A percentile compares a stretch with the other conserved stretches of the same genome.
Conservation (phyloP, 2,329 filamentous ascomycete genomes). For the Diaporthe sp. region DNA sequence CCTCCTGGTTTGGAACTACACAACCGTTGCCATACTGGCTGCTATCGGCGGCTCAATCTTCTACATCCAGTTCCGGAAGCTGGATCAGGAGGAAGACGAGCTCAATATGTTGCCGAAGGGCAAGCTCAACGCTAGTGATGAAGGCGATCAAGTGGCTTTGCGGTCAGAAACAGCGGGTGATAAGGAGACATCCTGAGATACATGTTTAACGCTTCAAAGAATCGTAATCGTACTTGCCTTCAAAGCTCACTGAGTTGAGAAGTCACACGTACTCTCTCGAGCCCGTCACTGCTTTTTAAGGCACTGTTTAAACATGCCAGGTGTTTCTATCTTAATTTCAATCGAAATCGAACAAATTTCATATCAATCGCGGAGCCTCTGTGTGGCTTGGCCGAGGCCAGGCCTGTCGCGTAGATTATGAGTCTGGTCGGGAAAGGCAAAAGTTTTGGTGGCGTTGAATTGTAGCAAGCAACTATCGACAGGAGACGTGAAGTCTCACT, state of each 20-base stretch:
- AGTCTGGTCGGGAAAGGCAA: too few species aligned
- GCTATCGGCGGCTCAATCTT: constrained; percentile 73
- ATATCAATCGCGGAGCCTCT: not conserved
- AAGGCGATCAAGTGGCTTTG: not conserved
- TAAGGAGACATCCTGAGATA: constrained; percentile 2
- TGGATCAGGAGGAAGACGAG: constrained; percentile 71
- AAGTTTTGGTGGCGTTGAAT: not conserved
- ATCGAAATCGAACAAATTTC: not conserved
- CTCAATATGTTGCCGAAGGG: constrained; percentile 62
- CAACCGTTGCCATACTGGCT: constrained; percentile 72
- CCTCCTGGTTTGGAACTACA: constrained; percentile 80
- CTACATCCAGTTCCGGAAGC: constrained; percentile 70
- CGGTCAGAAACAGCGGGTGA: not conserved
- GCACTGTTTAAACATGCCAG: not conserved
- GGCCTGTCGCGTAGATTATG: not conserved
- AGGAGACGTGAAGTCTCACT: not conserved
- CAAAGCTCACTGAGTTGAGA: not conserved
- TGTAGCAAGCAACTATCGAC: not conserved
- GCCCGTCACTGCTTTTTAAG: not conserved
- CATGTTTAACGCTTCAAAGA: not conserved
- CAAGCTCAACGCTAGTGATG: not conserved
- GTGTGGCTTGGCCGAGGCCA: not conserved
- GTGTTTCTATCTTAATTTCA: not conserved
- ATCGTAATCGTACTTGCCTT: not conserved
- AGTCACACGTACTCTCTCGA: not conserved